These are phyloP conservation scores for Saccharomyces paradoxus DNA, from an alignment of 805 yeast species.

Conservation along the genomic window DNA sequence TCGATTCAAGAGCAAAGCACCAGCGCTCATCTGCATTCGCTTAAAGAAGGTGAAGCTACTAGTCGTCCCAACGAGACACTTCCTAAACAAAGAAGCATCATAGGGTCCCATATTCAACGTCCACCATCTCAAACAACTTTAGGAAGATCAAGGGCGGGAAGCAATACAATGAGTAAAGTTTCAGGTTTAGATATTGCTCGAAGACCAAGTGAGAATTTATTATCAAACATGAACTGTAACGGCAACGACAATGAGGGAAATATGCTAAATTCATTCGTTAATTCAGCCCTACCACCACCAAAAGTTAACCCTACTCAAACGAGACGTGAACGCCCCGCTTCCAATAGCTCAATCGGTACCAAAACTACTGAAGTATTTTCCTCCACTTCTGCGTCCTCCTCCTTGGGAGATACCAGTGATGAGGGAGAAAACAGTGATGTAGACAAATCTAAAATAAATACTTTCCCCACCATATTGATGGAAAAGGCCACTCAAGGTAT, in stretches of 20 bases:
- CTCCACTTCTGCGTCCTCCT: conserved; percentile 23
- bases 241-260: conserved; percentile 1
- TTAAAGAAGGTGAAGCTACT: neutral
- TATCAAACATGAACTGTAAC: conserved; percentile 11
- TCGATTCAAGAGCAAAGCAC: neutral
- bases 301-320: conserved; percentile 12
- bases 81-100: neutral
- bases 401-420: conserved; percentile 22
- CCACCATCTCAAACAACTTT: neutral
- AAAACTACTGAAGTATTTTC: conserved; percentile 25
- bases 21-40: neutral
- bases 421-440: conserved; percentile 2
- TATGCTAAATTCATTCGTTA: neutral
- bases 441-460: neutral
- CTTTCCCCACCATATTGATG: neutral
- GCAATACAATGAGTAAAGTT: conserved; percentile 11
- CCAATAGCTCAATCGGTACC: conserved; percentile 27
- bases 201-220: conserved; percentile 29
- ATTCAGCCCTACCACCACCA: conserved; percentile 17
- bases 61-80: neutral
- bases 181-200: conserved; percentile 25
- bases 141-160: neutral
- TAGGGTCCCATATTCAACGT: neutral
- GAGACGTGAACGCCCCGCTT: conserved; percentile 23
- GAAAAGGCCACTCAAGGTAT: neutral